Conservation (phyloP, 2,329 filamentous ascomycete species). For the Botrytis elliptica region DNA sequence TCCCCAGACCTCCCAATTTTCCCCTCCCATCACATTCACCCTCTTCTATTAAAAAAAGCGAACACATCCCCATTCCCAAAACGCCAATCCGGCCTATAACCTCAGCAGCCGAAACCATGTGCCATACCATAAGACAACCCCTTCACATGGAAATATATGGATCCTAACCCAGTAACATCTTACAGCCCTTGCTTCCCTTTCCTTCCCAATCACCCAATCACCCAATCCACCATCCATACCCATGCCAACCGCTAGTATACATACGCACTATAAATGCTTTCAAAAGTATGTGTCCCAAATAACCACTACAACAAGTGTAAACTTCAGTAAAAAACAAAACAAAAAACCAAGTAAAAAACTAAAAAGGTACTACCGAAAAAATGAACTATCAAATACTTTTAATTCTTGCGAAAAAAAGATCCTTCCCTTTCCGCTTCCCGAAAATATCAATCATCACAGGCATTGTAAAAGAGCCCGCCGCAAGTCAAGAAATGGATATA, state of each 20-base stretch:
- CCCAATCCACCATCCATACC: not conserved
- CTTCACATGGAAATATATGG: conserved; percentile 7
- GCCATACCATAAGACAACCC: conserved; percentile 8
- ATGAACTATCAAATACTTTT: conserved; percentile 10
- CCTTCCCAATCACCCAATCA: not conserved
- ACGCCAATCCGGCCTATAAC: conserved; percentile 6
- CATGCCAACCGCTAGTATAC: conserved; percentile 14
- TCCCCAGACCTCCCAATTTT: not conserved
- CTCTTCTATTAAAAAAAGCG: not conserved
- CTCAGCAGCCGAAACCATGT: not conserved
- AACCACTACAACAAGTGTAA: conserved; percentile 9
- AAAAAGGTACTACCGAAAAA: conserved; percentile 6
- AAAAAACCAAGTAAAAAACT: not conserved
- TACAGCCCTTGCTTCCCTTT: not conserved
- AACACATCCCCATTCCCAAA: conserved; percentile 4
- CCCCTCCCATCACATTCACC: not conserved
- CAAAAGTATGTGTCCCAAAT: conserved; percentile 12
- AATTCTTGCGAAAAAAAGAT: conserved; percentile 7
- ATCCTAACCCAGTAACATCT: not conserved
- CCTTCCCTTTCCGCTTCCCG: not conserved
- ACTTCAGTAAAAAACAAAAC: not conserved
- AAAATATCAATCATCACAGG: conserved; percentile 15
- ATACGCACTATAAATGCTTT: conserved; percentile 7
- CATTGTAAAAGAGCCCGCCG: not conserved
- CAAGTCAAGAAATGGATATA: conserved; percentile 21